Conservation (phyloP, 345 rosid genomes). For the Garcia nutans region DNA sequence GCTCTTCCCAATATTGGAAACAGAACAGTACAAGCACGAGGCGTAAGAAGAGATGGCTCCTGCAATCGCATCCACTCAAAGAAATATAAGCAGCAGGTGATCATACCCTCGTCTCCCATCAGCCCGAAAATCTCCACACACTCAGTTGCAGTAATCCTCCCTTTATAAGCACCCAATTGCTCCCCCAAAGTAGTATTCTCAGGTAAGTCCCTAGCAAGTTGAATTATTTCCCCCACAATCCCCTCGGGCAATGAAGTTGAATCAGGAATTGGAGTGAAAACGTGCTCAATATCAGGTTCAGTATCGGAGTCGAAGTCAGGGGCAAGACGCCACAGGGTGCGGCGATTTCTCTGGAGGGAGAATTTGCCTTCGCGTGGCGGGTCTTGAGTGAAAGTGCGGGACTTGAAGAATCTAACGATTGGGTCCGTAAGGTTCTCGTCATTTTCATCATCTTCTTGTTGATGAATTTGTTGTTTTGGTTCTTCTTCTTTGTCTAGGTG, state of each 20-base stretch:
- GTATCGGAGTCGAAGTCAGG: constrained; percentile 34
- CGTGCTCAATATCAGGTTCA: constrained; percentile 10
- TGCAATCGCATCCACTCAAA: constrained; percentile 87
- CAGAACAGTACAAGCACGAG: constrained; percentile 66
- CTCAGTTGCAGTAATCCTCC: constrained; percentile 40
- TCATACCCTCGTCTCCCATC: constrained; percentile 57
- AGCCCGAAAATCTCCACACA: constrained; percentile 56
- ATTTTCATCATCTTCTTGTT: constrained; percentile 9
- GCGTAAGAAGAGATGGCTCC: constrained; percentile 59
- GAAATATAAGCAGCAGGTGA: constrained; percentile 56
- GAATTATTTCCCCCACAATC: constrained; percentile 47
- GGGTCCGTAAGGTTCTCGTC: constrained; percentile 49
- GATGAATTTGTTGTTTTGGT: constrained; percentile 1
- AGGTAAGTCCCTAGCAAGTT: constrained; percentile 47
- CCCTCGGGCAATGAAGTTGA: constrained; percentile 18
- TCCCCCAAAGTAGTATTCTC: constrained; percentile 70
- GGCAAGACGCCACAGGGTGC: constrained; percentile 68
- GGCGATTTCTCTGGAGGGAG: constrained; percentile 61
- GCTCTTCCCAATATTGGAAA: constrained; percentile 67
- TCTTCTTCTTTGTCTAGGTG: constrained; percentile 32
- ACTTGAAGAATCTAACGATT: constrained; percentile 60
- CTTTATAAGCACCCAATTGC: constrained; percentile 44
- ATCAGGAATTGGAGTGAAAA: constrained; percentile 15
- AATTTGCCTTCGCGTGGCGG: constrained; percentile 49
- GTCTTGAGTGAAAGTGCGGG: constrained; percentile 48